These are phyloP conservation scores for Patellaria atrata DNA, from an alignment of 495 filamentous ascomycete genomes.

Conservation along the genomic window DNA sequence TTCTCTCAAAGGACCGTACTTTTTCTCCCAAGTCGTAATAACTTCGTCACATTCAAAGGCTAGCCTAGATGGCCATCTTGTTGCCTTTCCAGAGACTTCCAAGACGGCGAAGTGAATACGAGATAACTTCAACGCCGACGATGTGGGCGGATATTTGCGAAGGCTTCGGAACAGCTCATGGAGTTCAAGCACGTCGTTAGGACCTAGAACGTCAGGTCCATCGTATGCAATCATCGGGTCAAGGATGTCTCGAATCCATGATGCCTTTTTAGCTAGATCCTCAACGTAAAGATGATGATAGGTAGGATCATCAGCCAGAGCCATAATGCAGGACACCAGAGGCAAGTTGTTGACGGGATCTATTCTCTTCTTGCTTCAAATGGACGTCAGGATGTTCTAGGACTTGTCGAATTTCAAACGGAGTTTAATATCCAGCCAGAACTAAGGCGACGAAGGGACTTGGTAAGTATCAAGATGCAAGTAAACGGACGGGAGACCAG, in stretches of 20 bases:
- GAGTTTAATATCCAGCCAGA: too few species aligned
- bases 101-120: constrained; percentile 26
- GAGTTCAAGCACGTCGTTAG: constrained; percentile 24
- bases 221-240: constrained; percentile 27
- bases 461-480: too few species aligned
- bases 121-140: constrained; percentile 19
- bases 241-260: constrained; percentile 29
- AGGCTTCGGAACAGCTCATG: constrained; percentile 24
- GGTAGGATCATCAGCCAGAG: too few species aligned
- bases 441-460: too few species aligned
- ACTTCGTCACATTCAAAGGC: constrained; percentile 24
- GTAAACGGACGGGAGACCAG: too few species aligned
- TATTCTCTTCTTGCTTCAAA: too few species aligned
- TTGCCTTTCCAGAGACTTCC: constrained; percentile 22
- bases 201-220: constrained; percentile 21
- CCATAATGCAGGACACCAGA: too few species aligned
- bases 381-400: too few species aligned
- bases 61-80: constrained; percentile 26
- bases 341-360: too few species aligned
- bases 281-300: too few species aligned
- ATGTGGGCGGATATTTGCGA: constrained; percentile 8
- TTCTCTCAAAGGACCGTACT: constrained; percentile 20
- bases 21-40: constrained; percentile 17
- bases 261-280: too few species aligned
- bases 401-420: too few species aligned